These are phyloP conservation scores for Albophoma yamanashiensis DNA, from an alignment of 2,329 filamentous ascomycete species.

Conservation along the genomic window DNA sequence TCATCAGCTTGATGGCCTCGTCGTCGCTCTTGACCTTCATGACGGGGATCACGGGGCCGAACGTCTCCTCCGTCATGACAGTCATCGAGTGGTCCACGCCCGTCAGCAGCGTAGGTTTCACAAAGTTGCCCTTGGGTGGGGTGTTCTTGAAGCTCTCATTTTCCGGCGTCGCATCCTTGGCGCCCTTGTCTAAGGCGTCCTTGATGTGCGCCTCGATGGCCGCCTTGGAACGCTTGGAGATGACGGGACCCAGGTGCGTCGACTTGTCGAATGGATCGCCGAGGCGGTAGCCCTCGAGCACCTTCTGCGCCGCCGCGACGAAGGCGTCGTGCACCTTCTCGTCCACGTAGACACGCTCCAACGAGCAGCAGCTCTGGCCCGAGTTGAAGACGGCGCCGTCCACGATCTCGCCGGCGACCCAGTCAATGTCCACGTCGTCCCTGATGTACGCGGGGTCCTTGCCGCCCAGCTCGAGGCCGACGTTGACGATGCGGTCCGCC, in stretches of 20 bases:
- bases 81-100: conserved; percentile 72
- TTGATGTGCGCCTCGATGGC: conserved; percentile 69
- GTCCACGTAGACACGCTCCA: conserved; percentile 87
- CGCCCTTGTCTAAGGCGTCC: conserved; percentile 75
- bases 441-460: conserved; percentile 92
- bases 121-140: conserved; percentile 75
- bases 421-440: conserved; percentile 74
- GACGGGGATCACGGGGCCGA: conserved; percentile 84
- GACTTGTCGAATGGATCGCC: conserved; percentile 74
- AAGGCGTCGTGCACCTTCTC: conserved; percentile 77
- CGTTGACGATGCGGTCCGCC: conserved; percentile 70
- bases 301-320: conserved; percentile 65
- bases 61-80: conserved; percentile 91
- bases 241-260: conserved; percentile 80
- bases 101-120: conserved; percentile 73
- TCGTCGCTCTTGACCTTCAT: conserved; percentile 75
- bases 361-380: conserved; percentile 91
- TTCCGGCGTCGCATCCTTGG: conserved; percentile 71
- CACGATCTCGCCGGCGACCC: conserved; percentile 90
- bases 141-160: conserved; percentile 66
- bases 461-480: conserved; percentile 85
- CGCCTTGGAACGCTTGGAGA: conserved; percentile 70
- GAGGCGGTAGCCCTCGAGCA: conserved; percentile 71
- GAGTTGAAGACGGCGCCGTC: conserved; percentile 97
- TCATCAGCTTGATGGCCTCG: conserved; percentile 80